A percentile compares a stretch with the other conserved stretches of the same genome.
Conservation (phyloP, 2,329 filamentous ascomycete genomes). For the Niveomyces coronatus region DNA sequence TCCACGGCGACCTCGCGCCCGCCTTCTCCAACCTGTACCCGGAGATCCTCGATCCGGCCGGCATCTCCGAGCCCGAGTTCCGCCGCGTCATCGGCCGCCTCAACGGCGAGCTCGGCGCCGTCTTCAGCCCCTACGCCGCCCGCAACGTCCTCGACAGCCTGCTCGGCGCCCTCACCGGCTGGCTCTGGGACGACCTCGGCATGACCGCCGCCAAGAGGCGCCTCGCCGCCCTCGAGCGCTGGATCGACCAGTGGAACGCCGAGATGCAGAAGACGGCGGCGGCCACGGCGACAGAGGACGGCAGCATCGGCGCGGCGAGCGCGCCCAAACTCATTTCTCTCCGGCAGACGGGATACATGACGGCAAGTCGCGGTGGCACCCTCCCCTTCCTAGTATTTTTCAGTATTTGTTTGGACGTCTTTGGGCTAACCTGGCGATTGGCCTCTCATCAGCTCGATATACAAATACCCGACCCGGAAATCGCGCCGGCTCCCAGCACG, state of each 20-base stretch:
- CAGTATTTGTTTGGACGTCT: too few species aligned
- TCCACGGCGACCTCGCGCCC: conserved; percentile 79
- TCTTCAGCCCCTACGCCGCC: conserved; percentile 68
- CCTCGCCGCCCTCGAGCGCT: conserved; percentile 60
- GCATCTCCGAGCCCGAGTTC: conserved; percentile 79
- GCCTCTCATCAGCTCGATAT: conserved; percentile 62
- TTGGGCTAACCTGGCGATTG: too few species aligned
- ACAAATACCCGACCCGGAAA: conserved; percentile 69
- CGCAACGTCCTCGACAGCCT: conserved; percentile 72
- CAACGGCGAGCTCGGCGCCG: conserved; percentile 65
- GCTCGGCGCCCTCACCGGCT: conserved; percentile 75
- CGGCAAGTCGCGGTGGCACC: conserved; percentile 46
- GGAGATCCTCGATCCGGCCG: conserved; percentile 79
- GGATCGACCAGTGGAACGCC: conserved; percentile 80
- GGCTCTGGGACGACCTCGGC: conserved; percentile 89
- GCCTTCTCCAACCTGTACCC: conserved; percentile 94
- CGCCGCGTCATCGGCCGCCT: conserved; percentile 70
- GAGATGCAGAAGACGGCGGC: conserved; percentile 50
- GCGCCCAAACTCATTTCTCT: conserved; percentile 67
- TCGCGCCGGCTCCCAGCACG: conserved; percentile 43
- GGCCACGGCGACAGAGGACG: conserved; percentile 37
- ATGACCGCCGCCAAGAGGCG: conserved; percentile 64
- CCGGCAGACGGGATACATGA: conserved; percentile 80
- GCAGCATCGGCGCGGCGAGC: conserved; percentile 44
- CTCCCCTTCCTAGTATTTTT: too few species aligned